A percentile compares a stretch with the other conserved stretches of the same genome.
Conservation (phyloP, 2,329 filamentous ascomycete genomes). For the Sodiomyces alkalinus region DNA sequence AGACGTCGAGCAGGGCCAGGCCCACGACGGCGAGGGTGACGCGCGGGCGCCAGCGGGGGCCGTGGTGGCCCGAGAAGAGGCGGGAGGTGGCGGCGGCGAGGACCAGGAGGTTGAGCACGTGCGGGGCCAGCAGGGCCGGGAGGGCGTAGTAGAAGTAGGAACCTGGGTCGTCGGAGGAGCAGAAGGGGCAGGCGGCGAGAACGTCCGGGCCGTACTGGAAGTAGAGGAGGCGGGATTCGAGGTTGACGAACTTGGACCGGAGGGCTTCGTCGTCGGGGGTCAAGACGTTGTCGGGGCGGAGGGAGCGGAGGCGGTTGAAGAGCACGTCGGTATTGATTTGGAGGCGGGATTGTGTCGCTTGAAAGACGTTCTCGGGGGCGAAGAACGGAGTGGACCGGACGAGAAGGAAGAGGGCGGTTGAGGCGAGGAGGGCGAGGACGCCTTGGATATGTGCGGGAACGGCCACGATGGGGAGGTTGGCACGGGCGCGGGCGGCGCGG, state of each 20-base stretch:
- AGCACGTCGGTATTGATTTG: constrained; percentile 75
- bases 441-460: constrained; percentile 38
- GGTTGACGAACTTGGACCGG: constrained; percentile 49
- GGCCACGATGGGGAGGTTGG: constrained; percentile 36
- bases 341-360: constrained; percentile 60
- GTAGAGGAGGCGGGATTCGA: constrained; percentile 66
- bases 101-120: constrained; percentile 60
- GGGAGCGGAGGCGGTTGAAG: constrained; percentile 54
- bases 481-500: constrained; percentile 24
- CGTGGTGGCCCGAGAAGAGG: constrained; percentile 46
- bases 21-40: constrained; percentile 49
- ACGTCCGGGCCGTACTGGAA: constrained; percentile 65
- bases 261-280: constrained; percentile 49
- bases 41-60: constrained; percentile 51
- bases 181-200: constrained; percentile 68
- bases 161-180: constrained; percentile 50
- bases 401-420: constrained; percentile 34
- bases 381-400: constrained; percentile 48
- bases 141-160: constrained; percentile 72
- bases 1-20: constrained; percentile 50
- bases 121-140: constrained; percentile 57
- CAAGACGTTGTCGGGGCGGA: constrained; percentile 33
- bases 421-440: constrained; percentile 37
- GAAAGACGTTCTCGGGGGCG: constrained; percentile 70
- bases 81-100: constrained; percentile 62